Base-by-base conservation (phyloP, 164 flowering plant species). In the Berberis thunbergii region DNA sequence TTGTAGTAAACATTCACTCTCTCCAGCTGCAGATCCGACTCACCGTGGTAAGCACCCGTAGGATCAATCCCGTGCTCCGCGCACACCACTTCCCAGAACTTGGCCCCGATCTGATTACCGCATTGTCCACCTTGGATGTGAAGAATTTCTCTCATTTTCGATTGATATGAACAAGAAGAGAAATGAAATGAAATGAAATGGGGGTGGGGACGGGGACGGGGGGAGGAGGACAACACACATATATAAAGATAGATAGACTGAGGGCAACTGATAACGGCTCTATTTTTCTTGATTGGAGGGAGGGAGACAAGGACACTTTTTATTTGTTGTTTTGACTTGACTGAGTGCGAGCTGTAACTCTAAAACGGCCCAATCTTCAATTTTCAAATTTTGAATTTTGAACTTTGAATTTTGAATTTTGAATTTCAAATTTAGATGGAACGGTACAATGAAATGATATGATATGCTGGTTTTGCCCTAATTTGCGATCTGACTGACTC, bases 81-180 rank as follows among this genome's bases (percentile, higher is more conserved):
- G 44, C 86, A 82, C 6, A 84, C 77, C 0, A 84, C 88, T 48
- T 84, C 88, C 88, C 88, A 84, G 69, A 84, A 84, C 82, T 82
- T 84, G 63, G 89, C 75, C 4, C 89, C 89, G 65, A 84, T 84
- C 64, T 84, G 89, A 79, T 84, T 84, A 40, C 89, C 89, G 63
- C 89, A 84, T 57, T 84, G 89, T 40, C 89, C 89, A 8, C 85
- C 89, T 44, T 84, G 89, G n/a, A 84, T 80, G 67, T 84, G 89
- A 67, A 84, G 84, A 43, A 84, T 84, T 54, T 84, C 89, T 46
- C 89, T 70, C 89, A 84, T 84, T 64, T 6, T 43, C 8, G 1
- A 7, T 40, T 1, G 40, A 5, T 57, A 2, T 57, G 4, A 7
- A 7, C 7, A 7, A 9, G 13, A 2, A n/a, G 43, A n/a, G 45